Evolutionary conservation across 208 protist species (phyloP).

Genomic region (Leishmania martiniquensis): DNA sequence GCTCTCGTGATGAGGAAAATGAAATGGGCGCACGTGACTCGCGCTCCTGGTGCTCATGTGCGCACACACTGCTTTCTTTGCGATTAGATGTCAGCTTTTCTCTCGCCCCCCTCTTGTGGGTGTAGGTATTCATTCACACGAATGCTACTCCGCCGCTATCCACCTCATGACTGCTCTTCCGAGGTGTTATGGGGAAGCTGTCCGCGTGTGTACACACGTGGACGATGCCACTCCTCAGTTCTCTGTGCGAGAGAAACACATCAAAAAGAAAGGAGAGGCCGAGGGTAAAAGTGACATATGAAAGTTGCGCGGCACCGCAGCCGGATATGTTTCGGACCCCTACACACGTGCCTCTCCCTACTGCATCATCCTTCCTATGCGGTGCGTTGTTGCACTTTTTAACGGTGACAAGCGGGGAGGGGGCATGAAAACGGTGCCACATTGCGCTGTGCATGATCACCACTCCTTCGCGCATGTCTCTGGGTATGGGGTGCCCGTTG

Average conservation of each 20-base stretch:
- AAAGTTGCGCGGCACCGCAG: neutral
- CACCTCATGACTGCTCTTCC: neutral
- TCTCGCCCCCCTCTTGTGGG: neutral
- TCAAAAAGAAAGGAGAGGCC: neutral
- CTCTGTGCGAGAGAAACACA: neutral
- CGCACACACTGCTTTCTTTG: too few relatives aligned
- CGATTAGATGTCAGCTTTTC: neutral
- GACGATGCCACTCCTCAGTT: neutral
- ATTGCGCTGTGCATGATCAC: neutral
- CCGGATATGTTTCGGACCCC: neutral
- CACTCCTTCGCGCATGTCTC: slow-evolving; percentile 11
- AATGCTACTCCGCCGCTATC: neutral
- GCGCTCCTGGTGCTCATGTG: too few relatives aligned
- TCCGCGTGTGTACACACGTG: neutral
- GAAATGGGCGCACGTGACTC: neutral
- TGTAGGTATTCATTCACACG: neutral
- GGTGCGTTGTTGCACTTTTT: too few relatives aligned
- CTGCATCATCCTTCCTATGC: neutral
- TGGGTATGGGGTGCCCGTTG: neutral
- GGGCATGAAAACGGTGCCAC: neutral
- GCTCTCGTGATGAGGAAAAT: neutral
- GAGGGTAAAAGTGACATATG: neutral
- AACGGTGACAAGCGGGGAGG: neutral
- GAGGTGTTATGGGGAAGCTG: neutral
- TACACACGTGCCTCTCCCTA: neutral